phyloP scores from a whole-genome alignment of 73 alveolate species.

The Blepharisma japonicum region DNA sequence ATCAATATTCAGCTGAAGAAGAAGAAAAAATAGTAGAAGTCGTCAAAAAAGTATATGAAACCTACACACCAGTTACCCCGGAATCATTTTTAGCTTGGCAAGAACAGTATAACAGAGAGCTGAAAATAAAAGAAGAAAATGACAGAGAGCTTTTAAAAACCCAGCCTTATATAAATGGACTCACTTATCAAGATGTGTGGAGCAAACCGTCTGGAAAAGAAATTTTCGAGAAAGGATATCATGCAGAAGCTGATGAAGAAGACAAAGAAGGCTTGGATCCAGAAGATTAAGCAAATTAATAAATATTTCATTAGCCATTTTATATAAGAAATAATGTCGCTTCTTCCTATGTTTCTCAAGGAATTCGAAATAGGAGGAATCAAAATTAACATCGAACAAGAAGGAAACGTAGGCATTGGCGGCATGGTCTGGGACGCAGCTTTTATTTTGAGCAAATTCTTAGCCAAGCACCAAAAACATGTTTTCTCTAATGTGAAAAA shows the following conservation, averaged over 20 bases:
- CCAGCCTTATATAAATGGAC: slow-evolving; percentile 2
- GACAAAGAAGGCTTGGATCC: no score
- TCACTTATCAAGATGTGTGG: slow-evolving; percentile 24
- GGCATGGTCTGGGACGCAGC: slow-evolving; percentile 34
- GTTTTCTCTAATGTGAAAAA: not conserved
- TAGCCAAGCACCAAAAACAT: not conserved
- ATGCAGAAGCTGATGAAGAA: no score
- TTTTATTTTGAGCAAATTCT: slow-evolving; percentile 5
- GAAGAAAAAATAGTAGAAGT: not conserved
- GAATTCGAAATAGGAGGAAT: slow-evolving; percentile 31
- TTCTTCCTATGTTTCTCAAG: slow-evolving; percentile 11
- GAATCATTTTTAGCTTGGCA: slow-evolving; percentile 13
- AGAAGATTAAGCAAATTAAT: not conserved
- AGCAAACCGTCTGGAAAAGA: slow-evolving; percentile 13
- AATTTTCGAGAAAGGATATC: slow-evolving; percentile 8
- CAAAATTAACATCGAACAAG: slow-evolving; percentile 23
- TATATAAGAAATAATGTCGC: slow-evolving; percentile 20
- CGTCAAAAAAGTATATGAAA: slow-evolving; percentile 1
- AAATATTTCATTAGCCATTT: not conserved
- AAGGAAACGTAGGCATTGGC: slow-evolving; percentile 32
- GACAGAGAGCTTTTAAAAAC: not conserved
- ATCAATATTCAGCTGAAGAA: not conserved
- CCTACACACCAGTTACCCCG: not conserved
- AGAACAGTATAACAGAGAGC: slow-evolving; percentile 4
- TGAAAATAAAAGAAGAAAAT: not conserved